phyloP scores from a whole-genome alignment of 208 protist species.

The Polymyxa betae region DNA sequence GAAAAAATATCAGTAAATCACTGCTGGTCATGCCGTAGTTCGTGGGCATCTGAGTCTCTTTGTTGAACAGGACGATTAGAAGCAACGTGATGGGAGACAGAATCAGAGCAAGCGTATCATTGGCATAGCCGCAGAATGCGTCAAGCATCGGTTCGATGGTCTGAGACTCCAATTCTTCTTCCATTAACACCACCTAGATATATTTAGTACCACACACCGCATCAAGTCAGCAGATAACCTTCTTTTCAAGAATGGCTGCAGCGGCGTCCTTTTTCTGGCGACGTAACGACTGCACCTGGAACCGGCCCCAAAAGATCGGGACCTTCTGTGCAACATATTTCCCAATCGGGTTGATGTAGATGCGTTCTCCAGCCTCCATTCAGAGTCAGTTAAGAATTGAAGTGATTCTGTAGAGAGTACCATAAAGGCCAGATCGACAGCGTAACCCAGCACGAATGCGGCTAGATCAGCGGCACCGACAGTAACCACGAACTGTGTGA shows the following conservation, averaged over 20 bases:
- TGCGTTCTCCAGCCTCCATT: slow-evolving; percentile 30
- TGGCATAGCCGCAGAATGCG: background rate
- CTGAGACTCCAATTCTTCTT: slow-evolving; percentile 19
- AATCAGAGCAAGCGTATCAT: slow-evolving; percentile 9
- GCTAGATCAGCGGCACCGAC: slow-evolving; percentile 7
- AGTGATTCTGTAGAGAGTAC: background rate
- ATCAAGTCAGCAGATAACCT: background rate
- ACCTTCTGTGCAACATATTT: background rate
- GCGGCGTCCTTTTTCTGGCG: background rate
- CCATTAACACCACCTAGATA: background rate
- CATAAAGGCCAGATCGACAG: slow-evolving; percentile 22
- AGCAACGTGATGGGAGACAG: slow-evolving; percentile 45
- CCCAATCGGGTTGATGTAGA: slow-evolving; percentile 15
- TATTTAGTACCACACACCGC: background rate
- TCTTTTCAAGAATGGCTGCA: slow-evolving; percentile 24
- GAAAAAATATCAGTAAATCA: slow-evolving; percentile 16
- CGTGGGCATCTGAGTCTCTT: slow-evolving; percentile 47
- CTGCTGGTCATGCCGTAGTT: background rate
- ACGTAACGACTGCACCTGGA: background rate
- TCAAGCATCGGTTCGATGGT: slow-evolving; percentile 53
- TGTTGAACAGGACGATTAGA: slow-evolving; percentile 9
- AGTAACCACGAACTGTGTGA: slow-evolving; percentile 6
- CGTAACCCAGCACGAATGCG: background rate
- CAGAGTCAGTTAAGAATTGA: background rate
- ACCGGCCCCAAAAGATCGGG: background rate